Evolutionary conservation across 768 basidiomycete species (phyloP).

Genomic region (Cystobasidium tubakii): DNA sequence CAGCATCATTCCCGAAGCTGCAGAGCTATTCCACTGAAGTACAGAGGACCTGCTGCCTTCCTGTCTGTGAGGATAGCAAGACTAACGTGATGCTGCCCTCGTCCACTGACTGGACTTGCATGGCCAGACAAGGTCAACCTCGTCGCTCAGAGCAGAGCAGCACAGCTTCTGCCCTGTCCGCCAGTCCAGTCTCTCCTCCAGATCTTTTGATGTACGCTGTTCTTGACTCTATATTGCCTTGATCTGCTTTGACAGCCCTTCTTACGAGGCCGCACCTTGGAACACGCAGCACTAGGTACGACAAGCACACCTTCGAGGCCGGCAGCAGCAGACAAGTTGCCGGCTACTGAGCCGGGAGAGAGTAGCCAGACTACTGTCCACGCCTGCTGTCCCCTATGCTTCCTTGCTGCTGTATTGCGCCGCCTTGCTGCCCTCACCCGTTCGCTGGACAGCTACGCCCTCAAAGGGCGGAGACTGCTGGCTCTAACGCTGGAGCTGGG

Average conservation of each 20-base stretch:
- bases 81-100: slow-evolving; percentile 14
- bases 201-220: too few relatives aligned
- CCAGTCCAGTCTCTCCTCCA: background rate
- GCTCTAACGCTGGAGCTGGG: background rate
- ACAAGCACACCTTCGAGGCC: too few relatives aligned
- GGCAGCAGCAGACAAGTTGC: too few relatives aligned
- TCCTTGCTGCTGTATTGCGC: background rate
- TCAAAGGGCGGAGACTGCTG: background rate
- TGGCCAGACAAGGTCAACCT: background rate
- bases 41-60: background rate
- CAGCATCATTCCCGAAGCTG: background rate
- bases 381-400: background rate
- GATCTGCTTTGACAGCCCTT: background rate
- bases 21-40: background rate
- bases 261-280: background rate
- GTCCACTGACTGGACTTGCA: background rate
- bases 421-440: background rate
- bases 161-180: background rate
- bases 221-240: too few relatives aligned
- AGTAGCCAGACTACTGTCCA: too few relatives aligned
- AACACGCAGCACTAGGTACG: too few relatives aligned
- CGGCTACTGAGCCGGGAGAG: too few relatives aligned
- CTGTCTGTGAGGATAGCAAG: background rate
- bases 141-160: background rate
- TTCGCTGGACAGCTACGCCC: background rate